phyloP scores from a whole-genome alignment of 2,329 filamentous ascomycete species.

The Claviceps pazoutovae region DNA sequence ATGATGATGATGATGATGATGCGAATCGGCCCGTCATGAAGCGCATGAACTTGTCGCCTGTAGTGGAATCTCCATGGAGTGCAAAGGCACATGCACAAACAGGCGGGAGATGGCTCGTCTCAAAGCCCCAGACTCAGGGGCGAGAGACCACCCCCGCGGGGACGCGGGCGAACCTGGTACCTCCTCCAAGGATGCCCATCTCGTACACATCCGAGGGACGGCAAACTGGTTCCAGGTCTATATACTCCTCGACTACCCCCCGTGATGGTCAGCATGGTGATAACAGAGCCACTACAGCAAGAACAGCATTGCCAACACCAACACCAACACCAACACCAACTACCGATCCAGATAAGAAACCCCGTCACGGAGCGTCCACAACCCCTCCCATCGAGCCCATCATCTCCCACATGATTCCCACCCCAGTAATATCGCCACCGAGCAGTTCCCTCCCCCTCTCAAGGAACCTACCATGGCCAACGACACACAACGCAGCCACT shows the following conservation, averaged over 20 bases:
- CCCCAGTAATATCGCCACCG: neutral
- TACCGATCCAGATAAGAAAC: neutral
- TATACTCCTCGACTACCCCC: neutral
- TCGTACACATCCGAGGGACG: conserved; percentile 1
- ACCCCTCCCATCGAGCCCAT: neutral
- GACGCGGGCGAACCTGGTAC: conserved; percentile 12
- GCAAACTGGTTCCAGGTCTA: neutral
- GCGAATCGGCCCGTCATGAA: conserved; percentile 9
- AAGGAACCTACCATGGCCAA: neutral
- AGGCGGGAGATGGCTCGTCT: conserved; percentile 17
- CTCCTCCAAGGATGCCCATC: conserved; percentile 20
- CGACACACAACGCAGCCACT: conserved; percentile 11
- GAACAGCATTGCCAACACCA: neutral
- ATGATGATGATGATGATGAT: conserved; percentile 6
- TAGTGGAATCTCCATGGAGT: conserved; percentile 31
- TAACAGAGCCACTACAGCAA: neutral
- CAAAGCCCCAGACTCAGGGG: conserved; percentile 18
- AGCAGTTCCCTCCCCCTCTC: neutral
- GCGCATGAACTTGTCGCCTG: conserved; percentile 30
- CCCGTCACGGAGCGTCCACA: neutral
- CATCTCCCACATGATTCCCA: neutral
- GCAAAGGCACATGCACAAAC: conserved; percentile 3
- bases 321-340: neutral
- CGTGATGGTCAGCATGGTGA: neutral
- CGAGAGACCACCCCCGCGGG: conserved; percentile 7